These are phyloP conservation scores for Phytopythium ostracodes DNA, from an alignment of 352 stramenopile genomes.

Conservation along the genomic window DNA sequence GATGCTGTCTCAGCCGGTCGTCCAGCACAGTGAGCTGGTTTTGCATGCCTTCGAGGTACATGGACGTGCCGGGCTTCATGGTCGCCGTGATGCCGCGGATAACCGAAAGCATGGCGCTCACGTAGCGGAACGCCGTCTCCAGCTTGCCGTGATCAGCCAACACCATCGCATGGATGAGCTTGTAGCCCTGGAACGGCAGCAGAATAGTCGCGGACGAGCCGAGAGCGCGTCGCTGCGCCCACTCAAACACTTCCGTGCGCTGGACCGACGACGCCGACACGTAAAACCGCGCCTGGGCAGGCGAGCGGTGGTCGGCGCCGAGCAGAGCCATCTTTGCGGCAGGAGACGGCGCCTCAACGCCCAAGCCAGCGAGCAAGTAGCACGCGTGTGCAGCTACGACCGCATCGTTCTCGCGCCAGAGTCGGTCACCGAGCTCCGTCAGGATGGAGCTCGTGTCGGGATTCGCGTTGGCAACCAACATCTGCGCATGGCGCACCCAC, in stretches of 20 bases:
- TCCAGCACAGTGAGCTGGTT: conserved; percentile 85
- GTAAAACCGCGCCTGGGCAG: conserved; percentile 75
- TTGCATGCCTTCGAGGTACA: conserved; percentile 87
- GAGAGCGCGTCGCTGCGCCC: conserved; percentile 64
- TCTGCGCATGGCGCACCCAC: conserved; percentile 79
- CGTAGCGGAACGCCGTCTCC: conserved; percentile 84
- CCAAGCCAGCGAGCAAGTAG: conserved; percentile 70
- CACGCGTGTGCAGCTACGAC: conserved; percentile 77
- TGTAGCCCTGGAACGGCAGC: conserved; percentile 88
- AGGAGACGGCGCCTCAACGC: conserved; percentile 72
- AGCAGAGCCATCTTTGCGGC: conserved; percentile 79
- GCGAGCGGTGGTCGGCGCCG: conserved; percentile 67
- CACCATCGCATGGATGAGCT: conserved; percentile 86
- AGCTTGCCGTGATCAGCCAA: conserved; percentile 81
- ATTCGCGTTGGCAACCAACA: conserved; percentile 78
- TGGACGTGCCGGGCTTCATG: conserved; percentile 79
- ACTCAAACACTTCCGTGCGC: conserved; percentile 85
- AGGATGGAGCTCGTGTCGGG: conserved; percentile 83
- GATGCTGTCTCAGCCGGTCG: conserved; percentile 79
- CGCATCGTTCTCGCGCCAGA: conserved; percentile 64
- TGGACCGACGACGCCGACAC: conserved; percentile 74
- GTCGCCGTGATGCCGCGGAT: conserved; percentile 68
- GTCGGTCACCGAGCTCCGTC: conserved; percentile 72
- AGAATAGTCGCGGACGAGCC: conserved; percentile 40
- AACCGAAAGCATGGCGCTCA: conserved; percentile 80